Base-by-base conservation (phyloP, 768 basidiomycete genomes). In the Lyophyllum shimeji region DNA sequence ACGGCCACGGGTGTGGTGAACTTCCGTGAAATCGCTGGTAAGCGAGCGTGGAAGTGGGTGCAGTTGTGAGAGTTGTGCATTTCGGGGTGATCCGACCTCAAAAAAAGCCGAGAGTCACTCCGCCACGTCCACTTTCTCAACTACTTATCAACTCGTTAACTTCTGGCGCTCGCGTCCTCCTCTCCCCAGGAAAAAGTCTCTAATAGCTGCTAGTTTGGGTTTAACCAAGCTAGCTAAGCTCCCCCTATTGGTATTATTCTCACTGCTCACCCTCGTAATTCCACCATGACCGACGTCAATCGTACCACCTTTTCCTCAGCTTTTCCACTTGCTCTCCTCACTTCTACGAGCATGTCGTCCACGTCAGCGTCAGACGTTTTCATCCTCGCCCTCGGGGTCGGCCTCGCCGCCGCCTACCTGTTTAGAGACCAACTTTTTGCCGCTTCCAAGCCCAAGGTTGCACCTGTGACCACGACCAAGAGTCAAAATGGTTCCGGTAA, bases 351-450 rank as follows among this genome's bases (percentile, higher is more conserved):
- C 56, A 86, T 89, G 85, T 77, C 87, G 57, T 71, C 82, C 60
- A 67, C 82, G 6, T 83, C 86, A 15, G 79, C 85, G 37, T 87
- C 90, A 45, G 93, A 95, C 71, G 72, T 88, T 44, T 66, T 84
- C 64, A 79, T 95, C 57, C 81, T 95, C 57, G 75, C 80, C 42
- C 69, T 94, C 42, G 91, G 92, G 52, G 82, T 92, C 52, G 78
- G 84, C 58, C 80, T 92, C 43, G 92, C 90, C 18, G 86, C 83
- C 24, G 74, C 83, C 55, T 94, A 92, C 70, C 84, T 95, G 64
- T 94, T 93, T 77, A 82, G 87, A 45, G 91, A 93, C 71, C 85
- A 87, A 67, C 70, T 94, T 9, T 92, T 92, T 62, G 70, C 83
- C 55, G 75, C 86, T 7, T 79, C 86, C 20, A 85, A 87, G 61